phyloP scores from a whole-genome alignment of 2,329 filamentous ascomycete species.

The Elsinoe arachidis region DNA sequence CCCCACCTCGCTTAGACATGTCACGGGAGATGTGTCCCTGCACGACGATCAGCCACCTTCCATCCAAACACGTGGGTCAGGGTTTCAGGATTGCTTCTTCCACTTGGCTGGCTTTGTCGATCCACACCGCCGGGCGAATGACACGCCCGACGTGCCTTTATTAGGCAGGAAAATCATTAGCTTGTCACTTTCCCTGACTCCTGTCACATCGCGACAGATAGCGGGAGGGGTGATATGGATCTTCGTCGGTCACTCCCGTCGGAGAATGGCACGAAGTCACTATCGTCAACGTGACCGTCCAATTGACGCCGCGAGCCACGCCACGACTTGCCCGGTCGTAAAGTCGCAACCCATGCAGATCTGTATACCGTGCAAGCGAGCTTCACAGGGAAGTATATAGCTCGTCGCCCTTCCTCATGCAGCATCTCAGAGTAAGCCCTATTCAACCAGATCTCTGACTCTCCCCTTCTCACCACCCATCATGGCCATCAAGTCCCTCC shows the following conservation, averaged over 20 bases:
- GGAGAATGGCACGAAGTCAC: background rate
- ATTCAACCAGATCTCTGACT: background rate
- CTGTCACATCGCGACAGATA: background rate
- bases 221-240: background rate
- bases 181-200: background rate
- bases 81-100: background rate
- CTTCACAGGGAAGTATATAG: background rate
- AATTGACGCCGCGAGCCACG: background rate
- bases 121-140: background rate
- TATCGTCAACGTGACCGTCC: background rate
- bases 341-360: background rate
- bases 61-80: constrained; percentile 7
- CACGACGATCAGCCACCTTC: constrained; percentile 6
- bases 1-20: background rate
- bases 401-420: background rate
- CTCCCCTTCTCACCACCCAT: background rate
- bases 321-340: background rate
- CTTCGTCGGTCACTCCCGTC: background rate
- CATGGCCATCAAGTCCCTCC: constrained; percentile 14
- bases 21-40: background rate
- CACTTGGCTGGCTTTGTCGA: background rate
- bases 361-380: background rate
- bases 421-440: too few species aligned
- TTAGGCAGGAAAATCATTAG: constrained; percentile 5
- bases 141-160: background rate